phyloP scores from a whole-genome alignment of 2,329 filamentous ascomycete species.

The Cadophora sp. region DNA sequence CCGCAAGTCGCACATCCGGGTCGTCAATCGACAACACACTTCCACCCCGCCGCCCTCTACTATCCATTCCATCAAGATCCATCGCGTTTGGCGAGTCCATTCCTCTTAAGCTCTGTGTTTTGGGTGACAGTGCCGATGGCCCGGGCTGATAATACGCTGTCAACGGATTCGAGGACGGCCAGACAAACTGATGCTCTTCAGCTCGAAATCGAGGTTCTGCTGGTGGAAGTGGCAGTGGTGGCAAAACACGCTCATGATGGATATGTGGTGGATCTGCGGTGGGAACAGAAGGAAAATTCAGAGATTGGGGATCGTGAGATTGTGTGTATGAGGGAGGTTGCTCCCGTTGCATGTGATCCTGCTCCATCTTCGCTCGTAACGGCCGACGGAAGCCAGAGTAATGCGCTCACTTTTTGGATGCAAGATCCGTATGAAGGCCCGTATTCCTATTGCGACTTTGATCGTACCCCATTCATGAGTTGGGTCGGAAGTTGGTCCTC shows the following conservation, averaged over 20 bases:
- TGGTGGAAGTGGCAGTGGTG: conserved; percentile 40
- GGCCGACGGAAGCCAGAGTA: conserved; percentile 27
- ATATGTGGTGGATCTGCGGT: conserved; percentile 39
- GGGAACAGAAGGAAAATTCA: conserved; percentile 41
- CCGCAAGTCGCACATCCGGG: conserved; percentile 72
- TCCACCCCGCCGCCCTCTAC: conserved; percentile 40
- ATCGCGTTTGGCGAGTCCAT: conserved; percentile 41
- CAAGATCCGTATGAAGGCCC: background rate
- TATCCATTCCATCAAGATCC: conserved; percentile 44
- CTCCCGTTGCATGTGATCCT: conserved; percentile 44
- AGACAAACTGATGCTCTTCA: conserved; percentile 40
- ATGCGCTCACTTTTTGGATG: background rate
- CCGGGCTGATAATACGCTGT: conserved; percentile 45
- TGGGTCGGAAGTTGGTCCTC: conserved; percentile 10
- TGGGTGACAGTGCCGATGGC: conserved; percentile 43
- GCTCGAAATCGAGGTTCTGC: conserved; percentile 36
- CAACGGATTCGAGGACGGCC: conserved; percentile 46
- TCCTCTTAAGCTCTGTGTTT: conserved; percentile 28
- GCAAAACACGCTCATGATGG: conserved; percentile 43
- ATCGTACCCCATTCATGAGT: conserved; percentile 28
- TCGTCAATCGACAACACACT: conserved; percentile 60
- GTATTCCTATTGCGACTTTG: conserved; percentile 13
- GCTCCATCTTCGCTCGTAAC: conserved; percentile 40
- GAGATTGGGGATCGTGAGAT: conserved; percentile 42
- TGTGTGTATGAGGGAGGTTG: conserved; percentile 43